Conservation (phyloP, 2,329 filamentous ascomycete genomes). For the Amauroascus niger region DNA sequence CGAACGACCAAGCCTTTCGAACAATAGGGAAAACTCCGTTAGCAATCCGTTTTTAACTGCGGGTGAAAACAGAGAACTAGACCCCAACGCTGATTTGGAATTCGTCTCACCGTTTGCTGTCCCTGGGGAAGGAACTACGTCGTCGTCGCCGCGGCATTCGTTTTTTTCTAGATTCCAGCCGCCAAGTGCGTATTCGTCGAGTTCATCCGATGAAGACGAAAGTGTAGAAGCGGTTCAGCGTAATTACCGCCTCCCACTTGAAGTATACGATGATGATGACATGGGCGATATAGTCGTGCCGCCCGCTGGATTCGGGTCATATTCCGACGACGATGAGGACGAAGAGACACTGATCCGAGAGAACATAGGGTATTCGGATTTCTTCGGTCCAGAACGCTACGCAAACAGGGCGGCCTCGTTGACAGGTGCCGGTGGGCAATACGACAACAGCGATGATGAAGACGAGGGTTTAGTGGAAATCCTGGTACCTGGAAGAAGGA, state of each 20-base stretch:
- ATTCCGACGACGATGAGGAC: conserved; percentile 44
- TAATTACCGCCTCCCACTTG: conserved; percentile 45
- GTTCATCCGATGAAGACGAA: conserved; percentile 36
- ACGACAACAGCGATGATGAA: conserved; percentile 36
- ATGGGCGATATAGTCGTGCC: conserved; percentile 42
- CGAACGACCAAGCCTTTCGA: neutral
- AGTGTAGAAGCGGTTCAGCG: conserved; percentile 31
- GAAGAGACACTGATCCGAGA: conserved; percentile 50
- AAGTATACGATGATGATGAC: conserved; percentile 47
- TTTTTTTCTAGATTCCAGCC: conserved; percentile 33
- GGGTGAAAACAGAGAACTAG: conserved; percentile 2
- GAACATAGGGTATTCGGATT: conserved; percentile 60
- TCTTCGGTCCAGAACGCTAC: conserved; percentile 39
- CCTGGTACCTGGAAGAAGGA: conserved; percentile 34
- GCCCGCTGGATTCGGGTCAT: conserved; percentile 33
- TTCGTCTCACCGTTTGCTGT: conserved; percentile 8
- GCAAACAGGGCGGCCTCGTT: neutral
- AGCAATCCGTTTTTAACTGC: conserved; percentile 6
- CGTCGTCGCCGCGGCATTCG: conserved; percentile 27
- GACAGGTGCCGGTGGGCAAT: conserved; percentile 10
- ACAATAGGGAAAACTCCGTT: neutral
- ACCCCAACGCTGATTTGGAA: conserved; percentile 7
- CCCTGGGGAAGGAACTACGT: conserved; percentile 3
- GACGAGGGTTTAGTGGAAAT: conserved; percentile 40
- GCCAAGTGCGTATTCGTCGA: conserved; percentile 30